phyloP scores from a whole-genome alignment of 1,284 basidiomycete genomes.

The Microbotryomycetes sp. region DNA sequence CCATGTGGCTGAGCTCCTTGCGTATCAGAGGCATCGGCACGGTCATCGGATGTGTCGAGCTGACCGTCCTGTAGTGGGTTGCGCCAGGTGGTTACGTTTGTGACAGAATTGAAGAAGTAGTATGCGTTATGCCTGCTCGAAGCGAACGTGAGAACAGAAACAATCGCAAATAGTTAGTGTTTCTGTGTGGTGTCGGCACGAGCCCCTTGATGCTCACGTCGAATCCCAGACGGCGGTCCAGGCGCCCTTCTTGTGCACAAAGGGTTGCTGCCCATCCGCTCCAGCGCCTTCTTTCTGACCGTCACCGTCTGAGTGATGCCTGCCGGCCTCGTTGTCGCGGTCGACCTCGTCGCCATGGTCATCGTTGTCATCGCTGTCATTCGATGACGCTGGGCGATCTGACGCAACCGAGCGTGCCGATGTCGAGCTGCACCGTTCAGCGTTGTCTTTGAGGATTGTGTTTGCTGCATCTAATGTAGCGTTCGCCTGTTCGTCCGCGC shows the following conservation, averaged over 20 bases:
- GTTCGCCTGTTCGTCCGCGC: too few species aligned
- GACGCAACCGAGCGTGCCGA: too few species aligned
- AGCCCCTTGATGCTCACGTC: conserved; percentile 19
- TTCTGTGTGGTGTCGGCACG: too few species aligned
- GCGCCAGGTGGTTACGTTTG: conserved; percentile 34
- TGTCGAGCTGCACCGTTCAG: too few species aligned
- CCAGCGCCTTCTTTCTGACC: conserved; percentile 1
- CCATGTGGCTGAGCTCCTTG: not conserved
- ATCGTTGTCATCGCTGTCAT: not conserved
- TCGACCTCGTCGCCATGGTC: not conserved
- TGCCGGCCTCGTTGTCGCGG: not conserved
- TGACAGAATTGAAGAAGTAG: conserved; percentile 36
- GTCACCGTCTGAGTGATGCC: not conserved
- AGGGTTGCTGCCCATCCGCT: conserved; percentile 11
- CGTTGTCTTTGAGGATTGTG: not conserved
- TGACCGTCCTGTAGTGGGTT: conserved; percentile 28
- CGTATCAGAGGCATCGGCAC: not conserved
- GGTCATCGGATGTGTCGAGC: not conserved
- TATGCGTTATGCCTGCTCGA: conserved; percentile 31
- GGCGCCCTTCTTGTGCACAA: conserved; percentile 19
- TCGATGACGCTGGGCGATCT: too few species aligned
- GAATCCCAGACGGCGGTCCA: conserved; percentile 36
- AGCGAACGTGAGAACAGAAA: not conserved
- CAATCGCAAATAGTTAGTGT: too few species aligned
- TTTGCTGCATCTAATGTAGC: too few species aligned